Evolutionary conservation across 2,329 filamentous ascomycete genomes (phyloP), one percentile per base, ranked within the genome.

Genomic region (Sclerotiophoma versabilis): DNA sequence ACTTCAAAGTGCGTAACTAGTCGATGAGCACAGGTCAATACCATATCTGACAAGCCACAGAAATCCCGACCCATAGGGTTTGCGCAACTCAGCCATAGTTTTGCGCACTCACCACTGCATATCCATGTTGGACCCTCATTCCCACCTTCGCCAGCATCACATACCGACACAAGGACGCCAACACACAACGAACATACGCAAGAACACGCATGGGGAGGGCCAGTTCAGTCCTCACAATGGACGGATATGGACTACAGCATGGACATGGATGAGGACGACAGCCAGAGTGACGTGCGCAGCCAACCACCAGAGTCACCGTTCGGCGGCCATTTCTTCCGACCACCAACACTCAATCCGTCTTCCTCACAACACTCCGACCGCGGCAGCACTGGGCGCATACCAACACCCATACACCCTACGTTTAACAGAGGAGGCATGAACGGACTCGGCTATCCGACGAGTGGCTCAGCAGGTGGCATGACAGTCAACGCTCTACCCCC

Each of bases 401-500:
- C 75, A 2, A 77, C 75, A 19, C 75, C 75, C 34, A 77, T 77
- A 47, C 71, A 75, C 47, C 64, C 72, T 41, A 72, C 63, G 1
- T 77, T 77, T 49, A 67, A 67, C 49, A 60, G 64, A 42, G 60
- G 65, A 10, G 57, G 54, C 41, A 67, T 68, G 65, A 64, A 53
- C 49, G 69, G 71, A 1, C 37, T 70, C 15, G 62, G 63, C 11
- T 71, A 70, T 46, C 64, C 70, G 4, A 66, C 59, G 22, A 68
- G 69, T 44, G 67, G 67, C 41, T 58, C 69, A 32, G 69, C 69
- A 23, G 69, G 67, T 37, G 58, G 62, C 19, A 43, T 66, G 37
- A 46, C 60, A 36, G 57, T 32, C 54, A 64, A 57, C 44, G 34
- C 54, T 11, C 37, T 61, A 15, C 48, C 57, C 1, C 46, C 63